A percentile compares a stretch with the other conserved stretches of the same genome.
Evolutionary conservation across 208 protist species (phyloP).

Genomic region (Kentomonas sorsogonicus): DNA sequence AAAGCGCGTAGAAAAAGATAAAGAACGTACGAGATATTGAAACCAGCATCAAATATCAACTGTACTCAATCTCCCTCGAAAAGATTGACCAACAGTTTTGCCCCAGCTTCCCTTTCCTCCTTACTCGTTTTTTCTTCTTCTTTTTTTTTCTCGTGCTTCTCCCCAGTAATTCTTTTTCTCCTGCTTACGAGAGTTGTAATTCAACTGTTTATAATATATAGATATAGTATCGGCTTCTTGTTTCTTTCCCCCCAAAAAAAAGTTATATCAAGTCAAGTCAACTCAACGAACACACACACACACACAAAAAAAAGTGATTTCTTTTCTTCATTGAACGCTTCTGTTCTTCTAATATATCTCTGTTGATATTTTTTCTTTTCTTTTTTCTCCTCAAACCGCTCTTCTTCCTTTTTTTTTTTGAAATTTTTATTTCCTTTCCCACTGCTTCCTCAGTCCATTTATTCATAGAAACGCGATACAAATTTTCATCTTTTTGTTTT

Average conservation of each 20-base stretch:
- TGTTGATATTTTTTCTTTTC: constrained; percentile 1
- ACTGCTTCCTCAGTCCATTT: too few relatives aligned
- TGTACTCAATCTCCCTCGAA: too few relatives aligned
- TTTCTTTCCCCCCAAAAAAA: constrained; percentile 6
- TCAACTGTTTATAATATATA: background rate
- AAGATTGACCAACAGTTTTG: too few relatives aligned
- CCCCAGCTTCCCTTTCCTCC: too few relatives aligned
- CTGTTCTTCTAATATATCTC: background rate
- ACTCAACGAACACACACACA: background rate
- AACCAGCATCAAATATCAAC: too few relatives aligned
- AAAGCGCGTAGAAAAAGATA: too few relatives aligned
- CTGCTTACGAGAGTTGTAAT: background rate
- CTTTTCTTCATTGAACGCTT: too few relatives aligned
- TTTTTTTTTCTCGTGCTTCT: constrained; percentile 2
- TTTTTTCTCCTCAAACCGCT: background rate
- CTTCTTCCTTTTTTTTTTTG: constrained; percentile 8
- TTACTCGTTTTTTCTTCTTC: constrained; percentile 10
- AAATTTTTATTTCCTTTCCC: too few relatives aligned
- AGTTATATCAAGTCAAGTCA: background rate
- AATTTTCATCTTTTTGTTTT: too few relatives aligned
- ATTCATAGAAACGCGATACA: too few relatives aligned
- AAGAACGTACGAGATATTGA: too few relatives aligned
- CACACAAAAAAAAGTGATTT: constrained; percentile 6
- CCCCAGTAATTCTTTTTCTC: background rate
- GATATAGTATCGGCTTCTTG: background rate